Conservation (phyloP, 257 asterid species). For the Marsdenia floribunda region DNA sequence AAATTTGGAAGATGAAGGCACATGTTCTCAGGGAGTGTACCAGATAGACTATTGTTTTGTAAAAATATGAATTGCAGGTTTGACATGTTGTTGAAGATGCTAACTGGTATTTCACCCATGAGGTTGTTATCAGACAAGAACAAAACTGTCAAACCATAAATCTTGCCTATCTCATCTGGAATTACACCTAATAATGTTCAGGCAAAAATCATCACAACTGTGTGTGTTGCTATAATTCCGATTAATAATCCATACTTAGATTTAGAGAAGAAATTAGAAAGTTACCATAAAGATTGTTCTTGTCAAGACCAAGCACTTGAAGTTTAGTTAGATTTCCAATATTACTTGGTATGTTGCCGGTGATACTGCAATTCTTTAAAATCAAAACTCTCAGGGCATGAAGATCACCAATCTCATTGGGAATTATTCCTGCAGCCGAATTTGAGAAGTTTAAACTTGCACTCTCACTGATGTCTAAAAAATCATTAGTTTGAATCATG, state of each 20-base stretch:
- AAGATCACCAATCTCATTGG: constrained; percentile 27
- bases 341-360: constrained; percentile 7
- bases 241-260: background rate
- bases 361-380: background rate
- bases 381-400: background rate
- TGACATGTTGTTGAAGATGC: constrained; percentile 23
- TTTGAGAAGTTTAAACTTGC: background rate
- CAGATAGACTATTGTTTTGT: constrained; percentile 5
- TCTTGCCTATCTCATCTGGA: constrained; percentile 16
- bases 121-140: constrained; percentile 14
- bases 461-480: too few relatives aligned
- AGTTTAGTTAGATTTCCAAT: constrained; percentile 10
- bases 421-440: constrained; percentile 20
- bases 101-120: constrained; percentile 17
- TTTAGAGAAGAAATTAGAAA: background rate
- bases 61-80: background rate
- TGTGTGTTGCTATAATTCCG: too few relatives aligned
- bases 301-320: background rate
- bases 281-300: background rate
- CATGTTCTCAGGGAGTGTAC: constrained; percentile 14
- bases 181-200: background rate
- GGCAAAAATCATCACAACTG: background rate
- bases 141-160: constrained; percentile 13
- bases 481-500: too few relatives aligned
- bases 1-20: constrained; percentile 15